phyloP scores from a whole-genome alignment of 192 early-diverging fungal species.

The Obelidium mucronatum region DNA sequence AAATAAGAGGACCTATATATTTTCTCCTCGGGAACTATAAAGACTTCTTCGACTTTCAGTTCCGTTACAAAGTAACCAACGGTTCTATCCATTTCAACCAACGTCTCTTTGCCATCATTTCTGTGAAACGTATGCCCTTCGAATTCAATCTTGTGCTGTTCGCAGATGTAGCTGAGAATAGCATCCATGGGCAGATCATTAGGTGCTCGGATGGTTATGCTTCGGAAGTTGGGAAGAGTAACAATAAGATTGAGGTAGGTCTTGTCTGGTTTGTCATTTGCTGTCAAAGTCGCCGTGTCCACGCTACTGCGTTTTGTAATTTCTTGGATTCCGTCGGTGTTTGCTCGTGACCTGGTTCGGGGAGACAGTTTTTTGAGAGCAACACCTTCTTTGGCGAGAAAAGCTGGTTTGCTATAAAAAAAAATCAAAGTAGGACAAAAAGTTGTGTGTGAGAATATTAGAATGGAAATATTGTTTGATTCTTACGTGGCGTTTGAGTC shows the following conservation, averaged over 20 bases:
- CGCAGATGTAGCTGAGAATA: slow-evolving; percentile 50
- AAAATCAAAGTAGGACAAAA: not conserved
- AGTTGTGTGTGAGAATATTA: not conserved
- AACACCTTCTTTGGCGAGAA: slow-evolving; percentile 9
- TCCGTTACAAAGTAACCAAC: slow-evolving; percentile 44
- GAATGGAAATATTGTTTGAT: not conserved
- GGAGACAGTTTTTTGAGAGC: slow-evolving; percentile 11
- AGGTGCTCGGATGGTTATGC: slow-evolving; percentile 43
- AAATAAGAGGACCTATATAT: slow-evolving; percentile 55
- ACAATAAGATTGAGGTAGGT: slow-evolving; percentile 36
- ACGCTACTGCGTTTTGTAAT: not conserved
- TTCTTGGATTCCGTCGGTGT: slow-evolving; percentile 44
- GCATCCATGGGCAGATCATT: slow-evolving; percentile 51
- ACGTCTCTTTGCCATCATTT: slow-evolving; percentile 28
- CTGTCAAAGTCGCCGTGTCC: not conserved
- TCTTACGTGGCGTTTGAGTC: not conserved
- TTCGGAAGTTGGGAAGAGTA: slow-evolving; percentile 41
- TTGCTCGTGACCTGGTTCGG: slow-evolving; percentile 43
- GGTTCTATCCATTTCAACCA: slow-evolving; percentile 58
- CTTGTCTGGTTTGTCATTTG: slow-evolving; percentile 29
- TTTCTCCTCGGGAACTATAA: slow-evolving; percentile 58
- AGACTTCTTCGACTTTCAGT: slow-evolving; percentile 42
- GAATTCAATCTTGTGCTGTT: slow-evolving; percentile 47
- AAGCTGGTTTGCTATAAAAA: slow-evolving; percentile 29
- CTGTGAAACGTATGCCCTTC: slow-evolving; percentile 49